Conservation (phyloP, 768 basidiomycete genomes). For the Psilocybe subaeruginosa region DNA sequence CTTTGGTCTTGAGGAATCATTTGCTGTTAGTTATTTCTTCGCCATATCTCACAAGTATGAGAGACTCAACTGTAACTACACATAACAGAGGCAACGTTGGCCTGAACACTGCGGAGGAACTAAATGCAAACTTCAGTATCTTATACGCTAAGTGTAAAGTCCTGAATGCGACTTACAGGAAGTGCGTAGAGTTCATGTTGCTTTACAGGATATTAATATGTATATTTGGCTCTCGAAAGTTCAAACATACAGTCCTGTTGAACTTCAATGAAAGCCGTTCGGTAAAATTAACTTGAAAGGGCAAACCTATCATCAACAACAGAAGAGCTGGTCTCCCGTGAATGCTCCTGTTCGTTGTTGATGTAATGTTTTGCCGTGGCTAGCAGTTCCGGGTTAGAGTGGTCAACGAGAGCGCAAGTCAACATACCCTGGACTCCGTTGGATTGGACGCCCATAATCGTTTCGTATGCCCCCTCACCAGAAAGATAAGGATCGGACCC, state of each 20-base stretch:
- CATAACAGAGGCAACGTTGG: conserved; percentile 69
- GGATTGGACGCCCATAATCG: conserved; percentile 53
- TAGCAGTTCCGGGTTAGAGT: conserved; percentile 8
- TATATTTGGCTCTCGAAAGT: neutral
- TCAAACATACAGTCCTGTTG: conserved; percentile 34
- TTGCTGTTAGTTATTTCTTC: neutral
- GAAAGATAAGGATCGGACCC: conserved; percentile 57
- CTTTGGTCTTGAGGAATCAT: conserved; percentile 34
- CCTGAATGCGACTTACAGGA: conserved; percentile 37
- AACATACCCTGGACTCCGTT: conserved; percentile 48
- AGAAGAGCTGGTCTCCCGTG: conserved; percentile 41
- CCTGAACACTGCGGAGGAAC: conserved; percentile 63
- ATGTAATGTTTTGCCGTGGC: conserved; percentile 48
- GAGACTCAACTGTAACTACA: conserved; percentile 57
- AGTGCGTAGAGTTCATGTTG: conserved; percentile 62
- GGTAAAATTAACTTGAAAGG: neutral
- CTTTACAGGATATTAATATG: conserved; percentile 20
- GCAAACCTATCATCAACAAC: conserved; percentile 46
- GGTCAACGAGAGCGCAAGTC: neutral
- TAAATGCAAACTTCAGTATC: conserved; percentile 11
- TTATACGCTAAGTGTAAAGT: neutral
- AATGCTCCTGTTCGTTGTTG: conserved; percentile 55
- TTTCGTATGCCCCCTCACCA: conserved; percentile 58
- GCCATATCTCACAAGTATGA: too few relatives aligned
- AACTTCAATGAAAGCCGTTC: neutral